Conservation (phyloP, 768 basidiomycete genomes). For the Auricularia sp. region DNA sequence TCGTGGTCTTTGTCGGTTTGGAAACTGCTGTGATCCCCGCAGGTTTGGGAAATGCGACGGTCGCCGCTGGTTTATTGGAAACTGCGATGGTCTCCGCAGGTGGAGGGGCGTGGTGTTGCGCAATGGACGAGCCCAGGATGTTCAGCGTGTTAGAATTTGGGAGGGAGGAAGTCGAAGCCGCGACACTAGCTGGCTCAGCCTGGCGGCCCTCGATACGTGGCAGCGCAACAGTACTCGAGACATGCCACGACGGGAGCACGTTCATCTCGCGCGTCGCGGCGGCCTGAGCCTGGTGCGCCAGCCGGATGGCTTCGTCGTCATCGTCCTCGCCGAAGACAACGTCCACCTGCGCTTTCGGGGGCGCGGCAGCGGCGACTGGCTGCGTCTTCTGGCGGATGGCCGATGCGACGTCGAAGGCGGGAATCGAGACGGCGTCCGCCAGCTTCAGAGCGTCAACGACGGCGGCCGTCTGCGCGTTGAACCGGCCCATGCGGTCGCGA, state of each 20-base stretch:
- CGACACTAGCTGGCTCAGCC: conserved; percentile 14
- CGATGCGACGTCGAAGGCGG: conserved; percentile 68
- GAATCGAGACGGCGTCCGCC: conserved; percentile 79
- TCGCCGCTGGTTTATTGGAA: too few species aligned
- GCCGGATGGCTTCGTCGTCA: conserved; percentile 61
- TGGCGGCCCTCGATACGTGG: conserved; percentile 80
- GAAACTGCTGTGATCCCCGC: conserved; percentile 36
- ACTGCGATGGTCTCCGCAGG: too few species aligned
- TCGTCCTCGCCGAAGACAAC: conserved; percentile 87
- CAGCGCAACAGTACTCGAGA: conserved; percentile 90
- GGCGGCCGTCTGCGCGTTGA: conserved; percentile 83
- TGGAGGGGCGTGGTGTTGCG: too few species aligned
- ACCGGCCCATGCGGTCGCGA: conserved; percentile 91
- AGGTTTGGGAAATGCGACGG: conserved; percentile 22
- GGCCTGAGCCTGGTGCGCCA: conserved; percentile 69
- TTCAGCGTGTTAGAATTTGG: background rate
- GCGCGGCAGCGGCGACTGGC: background rate
- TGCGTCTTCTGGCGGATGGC: conserved; percentile 68
- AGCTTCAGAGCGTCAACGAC: conserved; percentile 80
- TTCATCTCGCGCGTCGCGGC: conserved; percentile 85
- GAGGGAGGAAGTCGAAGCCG: background rate
- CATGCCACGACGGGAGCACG: conserved; percentile 86
- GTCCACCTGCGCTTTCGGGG: conserved; percentile 35
- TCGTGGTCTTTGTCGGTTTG: conserved; percentile 31
- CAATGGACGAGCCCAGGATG: conserved; percentile 18